Evolutionary conservation across 768 basidiomycete genomes (phyloP).

Genomic region (Coprinellus aureogranulatus): DNA sequence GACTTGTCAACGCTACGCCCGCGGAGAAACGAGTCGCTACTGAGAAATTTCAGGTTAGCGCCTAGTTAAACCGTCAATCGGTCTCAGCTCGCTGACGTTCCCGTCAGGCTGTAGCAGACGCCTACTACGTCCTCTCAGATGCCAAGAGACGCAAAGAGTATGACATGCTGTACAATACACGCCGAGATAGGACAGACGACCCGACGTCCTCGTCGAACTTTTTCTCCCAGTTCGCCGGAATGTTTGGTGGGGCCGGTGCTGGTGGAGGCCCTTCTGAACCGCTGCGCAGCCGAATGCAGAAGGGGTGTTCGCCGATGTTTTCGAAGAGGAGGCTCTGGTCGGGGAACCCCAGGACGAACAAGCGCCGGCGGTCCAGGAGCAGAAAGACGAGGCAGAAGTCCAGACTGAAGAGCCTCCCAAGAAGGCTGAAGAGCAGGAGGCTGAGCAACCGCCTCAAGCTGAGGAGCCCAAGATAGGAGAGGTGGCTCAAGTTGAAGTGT

Average conservation of each 20-base stretch:
- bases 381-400: too few species aligned
- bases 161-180: constrained; percentile 61
- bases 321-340: constrained; percentile 69
- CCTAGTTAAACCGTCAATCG: neutral
- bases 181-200: constrained; percentile 54
- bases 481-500: too few species aligned
- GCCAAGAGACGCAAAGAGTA: constrained; percentile 69
- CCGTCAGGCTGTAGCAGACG: constrained; percentile 82
- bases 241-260: constrained; percentile 52
- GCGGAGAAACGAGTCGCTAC: constrained; percentile 75
- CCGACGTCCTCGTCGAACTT: constrained; percentile 70
- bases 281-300: constrained; percentile 68
- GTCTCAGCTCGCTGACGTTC: constrained; percentile 1
- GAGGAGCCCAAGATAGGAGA: neutral
- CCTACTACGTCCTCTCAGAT: constrained; percentile 91
- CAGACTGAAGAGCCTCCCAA: neutral
- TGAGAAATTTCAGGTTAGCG: constrained; percentile 76
- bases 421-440: neutral
- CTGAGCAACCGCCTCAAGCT: neutral
- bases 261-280: constrained; percentile 28
- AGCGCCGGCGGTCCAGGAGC: too few species aligned
- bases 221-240: constrained; percentile 71
- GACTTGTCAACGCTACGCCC: constrained; percentile 66
- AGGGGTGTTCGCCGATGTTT: constrained; percentile 82
- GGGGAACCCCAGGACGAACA: too few species aligned